phyloP scores from a whole-genome alignment of 169 alveolate species.

The Eimeria sp. region DNA sequence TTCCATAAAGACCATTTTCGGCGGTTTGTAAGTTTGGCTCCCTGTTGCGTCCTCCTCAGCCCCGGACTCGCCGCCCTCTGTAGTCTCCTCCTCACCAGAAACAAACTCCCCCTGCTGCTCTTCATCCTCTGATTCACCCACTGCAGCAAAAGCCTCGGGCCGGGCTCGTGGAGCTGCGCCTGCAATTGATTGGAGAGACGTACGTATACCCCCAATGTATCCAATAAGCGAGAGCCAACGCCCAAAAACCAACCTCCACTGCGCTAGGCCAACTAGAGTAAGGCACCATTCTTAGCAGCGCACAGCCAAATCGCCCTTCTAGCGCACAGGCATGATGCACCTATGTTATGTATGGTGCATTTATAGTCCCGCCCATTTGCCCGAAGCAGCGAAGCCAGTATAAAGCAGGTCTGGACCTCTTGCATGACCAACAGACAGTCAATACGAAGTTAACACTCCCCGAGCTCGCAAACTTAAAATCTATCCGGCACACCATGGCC shows the following conservation, averaged over 20 bases:
- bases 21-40: constrained; percentile 41
- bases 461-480: not conserved
- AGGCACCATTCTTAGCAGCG: not conserved
- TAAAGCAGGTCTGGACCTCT: not conserved
- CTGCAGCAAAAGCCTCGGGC: constrained; percentile 54
- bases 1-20: constrained; percentile 69
- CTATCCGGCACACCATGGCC: not conserved
- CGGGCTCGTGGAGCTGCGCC: constrained; percentile 58
- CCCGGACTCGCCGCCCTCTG: constrained; percentile 26
- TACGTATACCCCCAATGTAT: not conserved
- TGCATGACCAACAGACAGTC: not conserved
- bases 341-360: not conserved
- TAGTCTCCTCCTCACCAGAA: constrained; percentile 27
- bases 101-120: not conserved
- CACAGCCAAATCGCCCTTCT: not conserved
- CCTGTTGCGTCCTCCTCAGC: constrained; percentile 48
- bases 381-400: not conserved
- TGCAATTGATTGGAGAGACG: not conserved
- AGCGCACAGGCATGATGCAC: not conserved
- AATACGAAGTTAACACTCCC: not conserved
- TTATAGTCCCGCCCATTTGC: not conserved
- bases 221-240: not conserved
- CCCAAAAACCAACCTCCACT: not conserved
- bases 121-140: constrained; percentile 53
- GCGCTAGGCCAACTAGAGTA: not conserved